Evolutionary conservation across 371 early-diverging fungal species (phyloP).

Genomic region (Dichotomocladium elegans): DNA sequence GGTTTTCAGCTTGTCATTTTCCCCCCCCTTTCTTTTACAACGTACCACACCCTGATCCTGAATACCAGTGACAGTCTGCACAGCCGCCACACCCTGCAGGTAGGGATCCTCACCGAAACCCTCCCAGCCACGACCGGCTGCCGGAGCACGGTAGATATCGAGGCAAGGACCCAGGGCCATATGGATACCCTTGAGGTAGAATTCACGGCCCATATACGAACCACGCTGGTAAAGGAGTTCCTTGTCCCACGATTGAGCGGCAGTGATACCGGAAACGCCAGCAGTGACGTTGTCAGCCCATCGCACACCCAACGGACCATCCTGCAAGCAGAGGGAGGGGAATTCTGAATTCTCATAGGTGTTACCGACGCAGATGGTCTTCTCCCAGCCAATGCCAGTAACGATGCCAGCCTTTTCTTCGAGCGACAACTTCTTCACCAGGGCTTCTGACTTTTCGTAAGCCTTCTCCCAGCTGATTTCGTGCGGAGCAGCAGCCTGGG

Average conservation of each 20-base stretch:
- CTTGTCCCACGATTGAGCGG: constrained; percentile 52
- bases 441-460: constrained; percentile 21
- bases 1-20: too few species aligned
- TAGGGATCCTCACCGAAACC: constrained; percentile 61
- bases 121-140: constrained; percentile 49
- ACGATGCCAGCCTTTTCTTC: constrained; percentile 41
- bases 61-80: constrained; percentile 28
- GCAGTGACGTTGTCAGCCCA: constrained; percentile 38
- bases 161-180: constrained; percentile 41
- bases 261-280: constrained; percentile 52
- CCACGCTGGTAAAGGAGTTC: constrained; percentile 43
- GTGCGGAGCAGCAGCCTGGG: background rate
- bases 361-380: constrained; percentile 50
- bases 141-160: constrained; percentile 18
- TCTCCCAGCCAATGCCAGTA: constrained; percentile 46
- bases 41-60: constrained; percentile 41
- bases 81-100: constrained; percentile 34
- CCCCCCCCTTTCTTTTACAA: too few species aligned
- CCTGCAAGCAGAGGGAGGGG: constrained; percentile 52
- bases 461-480: constrained; percentile 29
- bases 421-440: constrained; percentile 24
- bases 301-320: constrained; percentile 54
- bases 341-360: constrained; percentile 41
- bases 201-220: constrained; percentile 51
- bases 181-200: constrained; percentile 45